Evolutionary conservation across 2,329 filamentous ascomycete species (phyloP), one percentile per base, ranked within the genome.

Genomic region (Cercospora sesami): DNA sequence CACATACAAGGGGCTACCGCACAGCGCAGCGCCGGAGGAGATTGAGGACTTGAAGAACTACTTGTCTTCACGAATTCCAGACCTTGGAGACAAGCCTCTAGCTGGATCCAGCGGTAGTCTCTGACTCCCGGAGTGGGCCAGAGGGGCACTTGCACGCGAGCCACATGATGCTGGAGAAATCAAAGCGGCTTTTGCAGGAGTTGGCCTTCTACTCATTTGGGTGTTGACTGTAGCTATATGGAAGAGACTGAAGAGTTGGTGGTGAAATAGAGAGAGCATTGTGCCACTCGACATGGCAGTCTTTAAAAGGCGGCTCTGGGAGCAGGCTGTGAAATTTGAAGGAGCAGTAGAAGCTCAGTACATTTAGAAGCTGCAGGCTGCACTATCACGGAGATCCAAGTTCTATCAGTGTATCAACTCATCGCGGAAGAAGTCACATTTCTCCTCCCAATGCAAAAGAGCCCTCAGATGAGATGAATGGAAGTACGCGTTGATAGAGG

Each of bases 21-120:
- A 98, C 78, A 91, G 89, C 5, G 93, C 93, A 1, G 89, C 89
- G 73, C 84, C 88, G 5, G 83, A 90, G 70, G 94, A 97, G 81
- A 87, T 97, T 64, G 87, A 95, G 70, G 91, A 96, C 73, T 83
- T 97, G 18, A 92, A 95, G 80, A 79, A 80, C 51, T 90, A 87
- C 76, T 80, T 90, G 60, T 81, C 82, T 60, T 80, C 83, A 73
- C 77, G 81, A 21, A 80, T 90, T 60, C 85, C 86, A 3, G 74
- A 82, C 2, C 76, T 85, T 55, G 82, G 80, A 8, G 81, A 77
- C 23, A 77, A 78, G 67, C 70, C 66, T 39, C 39, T 64, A 23
- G 30, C 62, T 8, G 62, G 42, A 28, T 61, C 33, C 21, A 64
- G 64, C 36, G 68, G 67, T 23, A 72, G 64, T 26, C 67, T 74